A percentile compares a stretch with the other conserved stretches of the same genome.
These are phyloP conservation scores for Eragrostis nindensis DNA, from an alignment of 176 grass and related monocot species.

Conservation along the genomic window DNA sequence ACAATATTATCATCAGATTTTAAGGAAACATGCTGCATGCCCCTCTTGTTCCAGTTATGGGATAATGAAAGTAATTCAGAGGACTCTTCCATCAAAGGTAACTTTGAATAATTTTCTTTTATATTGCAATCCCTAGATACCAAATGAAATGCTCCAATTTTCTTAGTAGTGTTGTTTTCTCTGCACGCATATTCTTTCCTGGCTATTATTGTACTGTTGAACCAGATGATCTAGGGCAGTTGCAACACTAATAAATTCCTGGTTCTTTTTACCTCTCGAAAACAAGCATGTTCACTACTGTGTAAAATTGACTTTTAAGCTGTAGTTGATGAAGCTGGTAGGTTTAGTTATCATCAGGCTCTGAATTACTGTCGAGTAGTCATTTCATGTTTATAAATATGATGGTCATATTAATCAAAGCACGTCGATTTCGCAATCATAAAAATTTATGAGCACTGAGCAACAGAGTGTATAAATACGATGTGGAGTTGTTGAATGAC, in stretches of 20 bases:
- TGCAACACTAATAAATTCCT: neutral
- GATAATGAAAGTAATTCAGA: slow-evolving; percentile 57
- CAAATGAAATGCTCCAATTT: slow-evolving; percentile 5
- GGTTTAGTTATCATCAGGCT: slow-evolving; percentile 4
- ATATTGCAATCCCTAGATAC: neutral
- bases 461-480: neutral
- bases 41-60: slow-evolving; percentile 80
- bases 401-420: neutral
- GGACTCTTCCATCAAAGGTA: slow-evolving; percentile 67
- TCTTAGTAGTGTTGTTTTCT: slow-evolving; percentile 22
- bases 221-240: neutral
- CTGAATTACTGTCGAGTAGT: neutral
- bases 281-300: neutral
- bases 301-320: slow-evolving; percentile 21
- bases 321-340: slow-evolving; percentile 1
- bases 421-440: neutral
- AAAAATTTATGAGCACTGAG: neutral
- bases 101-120: slow-evolving; percentile 26
- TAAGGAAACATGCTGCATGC: slow-evolving; percentile 66
- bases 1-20: slow-evolving; percentile 77
- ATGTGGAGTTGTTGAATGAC: neutral
- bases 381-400: neutral
- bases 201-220: neutral
- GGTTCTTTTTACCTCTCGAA: neutral
- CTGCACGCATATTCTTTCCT: neutral